A percentile compares a stretch with the other conserved stretches of the same genome.
Conservation (phyloP, 1,284 basidiomycete species). For the Farysia itapuensis region DNA sequence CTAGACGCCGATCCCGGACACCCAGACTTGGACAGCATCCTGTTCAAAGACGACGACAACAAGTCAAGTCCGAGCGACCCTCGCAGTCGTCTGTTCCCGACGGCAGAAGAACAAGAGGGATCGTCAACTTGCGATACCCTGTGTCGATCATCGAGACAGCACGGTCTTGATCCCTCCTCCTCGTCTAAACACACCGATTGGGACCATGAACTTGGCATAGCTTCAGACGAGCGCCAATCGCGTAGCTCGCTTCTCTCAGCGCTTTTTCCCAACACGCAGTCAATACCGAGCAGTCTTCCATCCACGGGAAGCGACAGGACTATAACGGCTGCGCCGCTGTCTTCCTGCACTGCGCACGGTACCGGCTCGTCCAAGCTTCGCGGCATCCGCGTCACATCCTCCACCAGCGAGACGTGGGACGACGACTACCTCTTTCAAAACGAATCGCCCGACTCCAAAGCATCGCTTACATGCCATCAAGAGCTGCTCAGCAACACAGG, state of each 20-base stretch:
- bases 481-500: no score
- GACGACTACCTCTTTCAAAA: conserved; percentile 47
- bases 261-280: neutral
- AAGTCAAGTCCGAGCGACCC: no score
- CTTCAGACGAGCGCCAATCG: neutral
- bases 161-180: neutral
- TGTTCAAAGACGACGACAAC: no score
- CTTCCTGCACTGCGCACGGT: neutral
- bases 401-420: conserved; percentile 46
- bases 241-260: conserved; percentile 1
- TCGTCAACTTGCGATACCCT: no score
- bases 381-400: conserved; percentile 24
- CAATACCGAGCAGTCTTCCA: neutral
- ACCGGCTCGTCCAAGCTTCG: conserved; percentile 8
- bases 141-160: conserved; percentile 16
- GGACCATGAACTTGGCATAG: conserved; percentile 25
- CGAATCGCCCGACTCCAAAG: no score
- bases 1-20: no score
- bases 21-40: no score
- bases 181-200: conserved; percentile 23
- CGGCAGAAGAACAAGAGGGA: no score
- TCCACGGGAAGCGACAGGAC: neutral
- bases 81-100: no score
- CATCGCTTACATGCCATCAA: no score
- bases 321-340: neutral